phyloP scores from a whole-genome alignment of 1,284 basidiomycete species.

The Naganishia sp. region DNA sequence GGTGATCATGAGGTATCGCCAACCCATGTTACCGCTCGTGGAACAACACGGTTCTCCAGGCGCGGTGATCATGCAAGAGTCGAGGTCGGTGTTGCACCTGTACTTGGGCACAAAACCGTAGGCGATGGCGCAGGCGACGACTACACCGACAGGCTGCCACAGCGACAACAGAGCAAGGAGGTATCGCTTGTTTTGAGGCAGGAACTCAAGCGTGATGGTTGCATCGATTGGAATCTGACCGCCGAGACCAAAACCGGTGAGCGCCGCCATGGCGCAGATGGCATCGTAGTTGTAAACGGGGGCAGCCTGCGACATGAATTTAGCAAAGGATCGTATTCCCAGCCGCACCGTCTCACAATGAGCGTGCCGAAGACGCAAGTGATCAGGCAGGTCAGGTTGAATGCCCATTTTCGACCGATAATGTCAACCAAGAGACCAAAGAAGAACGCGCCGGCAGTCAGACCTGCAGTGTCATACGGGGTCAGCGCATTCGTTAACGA shows the following conservation, averaged over 20 bases:
- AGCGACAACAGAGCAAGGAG: slow-evolving; percentile 51
- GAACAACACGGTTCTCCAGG: slow-evolving; percentile 52
- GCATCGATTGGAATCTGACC: slow-evolving; percentile 66
- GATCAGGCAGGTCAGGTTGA: slow-evolving; percentile 73
- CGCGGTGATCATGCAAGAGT: slow-evolving; percentile 57
- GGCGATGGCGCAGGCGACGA: slow-evolving; percentile 62
- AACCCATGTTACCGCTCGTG: slow-evolving; percentile 61
- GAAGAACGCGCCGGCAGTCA: slow-evolving; percentile 50
- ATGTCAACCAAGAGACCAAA: slow-evolving; percentile 44
- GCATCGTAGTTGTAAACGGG: slow-evolving; percentile 48
- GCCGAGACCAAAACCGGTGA: slow-evolving; percentile 58
- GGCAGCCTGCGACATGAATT: slow-evolving; percentile 50
- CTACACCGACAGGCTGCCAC: slow-evolving; percentile 57
- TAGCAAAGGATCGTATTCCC: slow-evolving; percentile 63
- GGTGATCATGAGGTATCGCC: slow-evolving; percentile 70
- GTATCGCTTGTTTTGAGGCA: slow-evolving; percentile 54
- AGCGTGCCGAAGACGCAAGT: slow-evolving; percentile 65
- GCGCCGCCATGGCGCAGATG: slow-evolving; percentile 48
- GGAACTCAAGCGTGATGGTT: slow-evolving; percentile 68
- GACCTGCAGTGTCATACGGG: slow-evolving; percentile 56
- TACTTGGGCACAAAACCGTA: slow-evolving; percentile 52
- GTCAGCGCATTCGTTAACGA: neutral
- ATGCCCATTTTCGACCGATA: slow-evolving; percentile 53
- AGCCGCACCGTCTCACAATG: slow-evolving; percentile 57
- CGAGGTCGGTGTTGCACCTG: slow-evolving; percentile 35